Evolutionary conservation across 176 grass and related monocot genomes (phyloP).

Genomic region (Juncus inflexus): DNA sequence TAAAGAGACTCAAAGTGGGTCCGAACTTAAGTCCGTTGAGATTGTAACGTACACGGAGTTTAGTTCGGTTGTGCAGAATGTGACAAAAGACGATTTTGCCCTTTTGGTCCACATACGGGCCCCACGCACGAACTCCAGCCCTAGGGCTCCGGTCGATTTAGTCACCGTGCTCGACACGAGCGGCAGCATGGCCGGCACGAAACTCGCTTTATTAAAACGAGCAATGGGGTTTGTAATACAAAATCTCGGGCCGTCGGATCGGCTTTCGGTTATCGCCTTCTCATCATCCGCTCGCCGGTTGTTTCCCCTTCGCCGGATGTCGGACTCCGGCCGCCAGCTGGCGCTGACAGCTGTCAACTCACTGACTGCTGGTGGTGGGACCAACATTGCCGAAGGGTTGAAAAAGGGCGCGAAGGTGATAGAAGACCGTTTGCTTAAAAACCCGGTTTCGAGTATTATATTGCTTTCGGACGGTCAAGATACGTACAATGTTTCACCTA

Average conservation of each 20-base stretch:
- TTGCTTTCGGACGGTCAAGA: conserved; percentile 93
- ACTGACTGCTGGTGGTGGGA: conserved; percentile 64
- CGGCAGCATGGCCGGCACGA: conserved; percentile 90
- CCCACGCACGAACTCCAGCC: conserved; percentile 41
- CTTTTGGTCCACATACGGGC: conserved; percentile 76
- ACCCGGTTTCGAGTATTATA: conserved; percentile 83
- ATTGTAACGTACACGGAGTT: conserved; percentile 71
- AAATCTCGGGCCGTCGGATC: conserved; percentile 71
- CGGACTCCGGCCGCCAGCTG: conserved; percentile 66
- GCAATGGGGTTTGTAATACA: conserved; percentile 98
- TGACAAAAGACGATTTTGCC: conserved; percentile 47
- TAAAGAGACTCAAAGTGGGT: conserved; percentile 29
- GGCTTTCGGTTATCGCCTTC: conserved; percentile 90
- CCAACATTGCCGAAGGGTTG: conserved; percentile 81
- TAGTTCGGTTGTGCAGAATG: conserved; percentile 44
- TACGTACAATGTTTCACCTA: conserved; percentile 59
- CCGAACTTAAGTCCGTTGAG: conserved; percentile 43
- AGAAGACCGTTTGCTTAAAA: conserved; percentile 62
- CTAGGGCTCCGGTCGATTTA: conserved; percentile 78
- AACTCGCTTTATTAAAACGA: conserved; percentile 76
- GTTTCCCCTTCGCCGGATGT: conserved; percentile 71
- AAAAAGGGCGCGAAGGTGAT: conserved; percentile 82
- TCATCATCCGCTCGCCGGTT: conserved; percentile 68
- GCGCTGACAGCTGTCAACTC: conserved; percentile 69
- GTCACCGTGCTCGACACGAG: conserved; percentile 90